phyloP scores from a whole-genome alignment of 768 basidiomycete genomes.

The Mycena sanguinolenta region DNA sequence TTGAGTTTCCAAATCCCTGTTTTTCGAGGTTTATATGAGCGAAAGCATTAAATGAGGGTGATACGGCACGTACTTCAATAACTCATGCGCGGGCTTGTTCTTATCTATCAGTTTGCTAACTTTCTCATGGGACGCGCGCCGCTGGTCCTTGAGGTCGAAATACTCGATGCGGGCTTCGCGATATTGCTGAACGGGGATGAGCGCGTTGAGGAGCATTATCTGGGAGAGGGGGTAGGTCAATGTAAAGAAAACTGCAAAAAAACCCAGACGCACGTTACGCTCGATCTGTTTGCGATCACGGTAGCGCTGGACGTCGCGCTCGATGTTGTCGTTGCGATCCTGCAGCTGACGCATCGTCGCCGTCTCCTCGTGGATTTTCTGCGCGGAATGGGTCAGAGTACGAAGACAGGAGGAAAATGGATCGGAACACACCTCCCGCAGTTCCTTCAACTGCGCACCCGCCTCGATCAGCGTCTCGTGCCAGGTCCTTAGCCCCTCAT shows the following conservation, averaged over 20 bases:
- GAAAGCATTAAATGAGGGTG: too few species aligned
- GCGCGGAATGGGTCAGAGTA: not conserved
- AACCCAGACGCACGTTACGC: slow-evolving; percentile 58
- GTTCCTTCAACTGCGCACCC: slow-evolving; percentile 69
- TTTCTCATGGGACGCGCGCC: slow-evolving; percentile 63
- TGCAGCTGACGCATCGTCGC: slow-evolving; percentile 70
- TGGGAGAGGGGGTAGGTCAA: slow-evolving; percentile 41
- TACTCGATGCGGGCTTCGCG: slow-evolving; percentile 67
- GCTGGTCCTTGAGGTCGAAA: slow-evolving; percentile 60
- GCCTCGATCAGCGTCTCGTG: slow-evolving; percentile 80
- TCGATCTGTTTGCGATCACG: slow-evolving; percentile 82
- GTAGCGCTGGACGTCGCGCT: slow-evolving; percentile 84
- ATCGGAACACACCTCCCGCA: slow-evolving; percentile 58
- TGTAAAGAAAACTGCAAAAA: too few species aligned
- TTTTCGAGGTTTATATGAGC: too few species aligned
- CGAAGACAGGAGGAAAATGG: not conserved
- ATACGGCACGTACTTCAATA: slow-evolving; percentile 58
- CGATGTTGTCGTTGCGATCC: slow-evolving; percentile 81
- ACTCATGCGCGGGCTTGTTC: slow-evolving; percentile 75
- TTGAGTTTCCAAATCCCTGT: slow-evolving; percentile 64
- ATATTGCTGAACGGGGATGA: slow-evolving; percentile 81
- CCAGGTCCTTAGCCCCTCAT: slow-evolving; percentile 82
- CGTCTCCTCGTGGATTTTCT: slow-evolving; percentile 69
- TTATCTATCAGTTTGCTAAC: slow-evolving; percentile 67
- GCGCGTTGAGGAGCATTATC: slow-evolving; percentile 75